These are phyloP conservation scores for Sanghuangporus sanghuang DNA, from an alignment of 1,284 basidiomycete genomes.

Conservation along the genomic window DNA sequence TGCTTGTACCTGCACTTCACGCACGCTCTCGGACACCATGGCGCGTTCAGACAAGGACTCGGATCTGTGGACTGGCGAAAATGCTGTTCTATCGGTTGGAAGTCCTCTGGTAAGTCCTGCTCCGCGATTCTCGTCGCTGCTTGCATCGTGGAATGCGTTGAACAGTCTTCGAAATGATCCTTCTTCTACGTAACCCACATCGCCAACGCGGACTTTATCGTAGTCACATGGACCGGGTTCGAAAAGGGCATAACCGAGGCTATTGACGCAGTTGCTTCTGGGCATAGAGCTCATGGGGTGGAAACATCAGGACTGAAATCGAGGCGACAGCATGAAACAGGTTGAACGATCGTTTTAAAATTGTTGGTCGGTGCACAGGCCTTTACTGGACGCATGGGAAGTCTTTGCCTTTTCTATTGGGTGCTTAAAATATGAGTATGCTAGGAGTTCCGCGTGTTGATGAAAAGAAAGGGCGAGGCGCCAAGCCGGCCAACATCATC, in stretches of 20 bases:
- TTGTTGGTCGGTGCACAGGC: too few relatives aligned
- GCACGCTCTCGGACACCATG: neutral
- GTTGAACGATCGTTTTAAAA: too few relatives aligned
- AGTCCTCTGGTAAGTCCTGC: neutral
- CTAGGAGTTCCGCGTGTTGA: too few relatives aligned
- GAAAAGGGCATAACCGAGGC: constrained; percentile 2
- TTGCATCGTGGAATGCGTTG: neutral
- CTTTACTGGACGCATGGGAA: too few relatives aligned
- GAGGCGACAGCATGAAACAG: too few relatives aligned
- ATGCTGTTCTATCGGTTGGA: neutral
- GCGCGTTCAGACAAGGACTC: neutral
- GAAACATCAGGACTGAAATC: neutral
- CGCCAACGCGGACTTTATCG: constrained; percentile 4
- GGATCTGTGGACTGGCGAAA: neutral
- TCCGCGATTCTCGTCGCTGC: neutral
- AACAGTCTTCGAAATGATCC: constrained; percentile 3
- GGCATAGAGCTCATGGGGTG: neutral
- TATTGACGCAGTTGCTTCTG: neutral
- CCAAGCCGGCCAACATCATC: too few relatives aligned
- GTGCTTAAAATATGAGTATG: too few relatives aligned
- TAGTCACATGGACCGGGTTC: neutral
- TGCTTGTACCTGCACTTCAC: neutral
- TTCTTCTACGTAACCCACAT: neutral
- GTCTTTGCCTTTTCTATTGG: too few relatives aligned
- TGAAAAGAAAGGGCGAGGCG: too few relatives aligned